A percentile compares a stretch with the other conserved stretches of the same genome.
Conservation (phyloP, 148 eudicot species). For the Agrostemma githago region DNA sequence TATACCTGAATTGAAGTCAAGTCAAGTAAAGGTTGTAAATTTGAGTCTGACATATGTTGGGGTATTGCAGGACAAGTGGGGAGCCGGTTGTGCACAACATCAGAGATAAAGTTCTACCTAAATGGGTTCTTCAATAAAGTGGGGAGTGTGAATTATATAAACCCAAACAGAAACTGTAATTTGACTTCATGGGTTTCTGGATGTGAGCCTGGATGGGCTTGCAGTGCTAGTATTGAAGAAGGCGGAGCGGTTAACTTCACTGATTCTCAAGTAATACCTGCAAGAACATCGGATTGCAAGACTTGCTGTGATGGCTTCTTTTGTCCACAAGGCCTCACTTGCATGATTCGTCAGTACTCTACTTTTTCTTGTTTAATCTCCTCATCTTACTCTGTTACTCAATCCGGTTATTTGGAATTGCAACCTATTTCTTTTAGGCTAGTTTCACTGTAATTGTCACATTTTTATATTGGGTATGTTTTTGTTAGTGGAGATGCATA, state of each 20-base stretch:
- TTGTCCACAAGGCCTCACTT: constrained; percentile 45
- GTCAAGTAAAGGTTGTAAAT: neutral
- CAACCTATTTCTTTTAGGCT: no score
- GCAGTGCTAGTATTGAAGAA: constrained; percentile 15
- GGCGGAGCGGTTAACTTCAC: neutral
- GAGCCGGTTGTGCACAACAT: constrained; percentile 28
- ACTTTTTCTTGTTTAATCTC: no score
- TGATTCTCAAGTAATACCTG: constrained; percentile 22
- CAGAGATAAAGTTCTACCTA: constrained; percentile 35
- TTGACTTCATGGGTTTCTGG: constrained; percentile 33
- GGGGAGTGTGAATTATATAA: constrained; percentile 5
- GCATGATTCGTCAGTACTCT: constrained; percentile 46
- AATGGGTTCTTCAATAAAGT: constrained; percentile 9
- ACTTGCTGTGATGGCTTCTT: constrained; percentile 47
- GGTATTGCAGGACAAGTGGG: constrained; percentile 29
- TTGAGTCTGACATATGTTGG: no score
- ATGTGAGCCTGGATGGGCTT: constrained; percentile 56
- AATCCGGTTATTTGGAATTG: no score
- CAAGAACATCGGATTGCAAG: constrained; percentile 29
- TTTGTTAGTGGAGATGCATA: no score
- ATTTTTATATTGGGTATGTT: no score
- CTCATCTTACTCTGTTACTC: no score
- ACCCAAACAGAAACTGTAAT: constrained; percentile 39
- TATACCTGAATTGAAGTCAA: no score
- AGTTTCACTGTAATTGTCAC: no score